A percentile compares a stretch with the other conserved stretches of the same genome.
These are phyloP conservation scores for Filosporella fistucella DNA, from an alignment of 495 filamentous ascomycete species.

Conservation along the genomic window DNA sequence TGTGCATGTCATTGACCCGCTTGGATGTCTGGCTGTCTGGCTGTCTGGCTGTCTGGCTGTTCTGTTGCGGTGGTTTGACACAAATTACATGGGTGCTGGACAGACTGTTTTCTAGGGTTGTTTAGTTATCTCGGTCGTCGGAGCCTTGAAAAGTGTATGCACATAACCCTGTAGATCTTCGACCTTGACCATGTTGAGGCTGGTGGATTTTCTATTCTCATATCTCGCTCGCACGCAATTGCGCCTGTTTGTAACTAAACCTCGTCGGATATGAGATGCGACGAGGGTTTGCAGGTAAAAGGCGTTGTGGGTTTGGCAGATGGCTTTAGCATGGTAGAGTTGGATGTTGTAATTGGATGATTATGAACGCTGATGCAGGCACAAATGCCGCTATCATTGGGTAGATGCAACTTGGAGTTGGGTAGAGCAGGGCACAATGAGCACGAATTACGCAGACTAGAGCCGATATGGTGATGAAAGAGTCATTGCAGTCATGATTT, in stretches of 20 bases:
- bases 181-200: conserved; percentile 7
- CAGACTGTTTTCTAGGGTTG: too few species aligned
- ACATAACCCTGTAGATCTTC: conserved; percentile 14
- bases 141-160: conserved; percentile 1
- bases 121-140: conserved; percentile 19
- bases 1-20: too few species aligned
- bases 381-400: background rate
- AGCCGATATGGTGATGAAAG: conserved; percentile 7
- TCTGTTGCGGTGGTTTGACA: too few species aligned
- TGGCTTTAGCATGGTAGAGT: background rate
- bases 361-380: too few species aligned
- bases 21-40: too few species aligned
- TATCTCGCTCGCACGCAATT: conserved; percentile 13
- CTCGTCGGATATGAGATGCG: background rate
- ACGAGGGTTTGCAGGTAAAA: background rate
- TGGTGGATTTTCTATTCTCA: background rate
- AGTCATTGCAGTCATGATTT: conserved; percentile 20
- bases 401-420: background rate
- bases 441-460: too few species aligned
- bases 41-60: too few species aligned
- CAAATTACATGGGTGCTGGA: too few species aligned
- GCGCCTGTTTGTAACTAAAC: background rate
- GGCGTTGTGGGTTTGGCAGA: background rate
- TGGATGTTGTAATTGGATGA: too few species aligned
- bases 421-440: too few species aligned